These are phyloP conservation scores for Coemansia furcata DNA, from an alignment of 192 early-diverging fungal species.

Conservation along the genomic window DNA sequence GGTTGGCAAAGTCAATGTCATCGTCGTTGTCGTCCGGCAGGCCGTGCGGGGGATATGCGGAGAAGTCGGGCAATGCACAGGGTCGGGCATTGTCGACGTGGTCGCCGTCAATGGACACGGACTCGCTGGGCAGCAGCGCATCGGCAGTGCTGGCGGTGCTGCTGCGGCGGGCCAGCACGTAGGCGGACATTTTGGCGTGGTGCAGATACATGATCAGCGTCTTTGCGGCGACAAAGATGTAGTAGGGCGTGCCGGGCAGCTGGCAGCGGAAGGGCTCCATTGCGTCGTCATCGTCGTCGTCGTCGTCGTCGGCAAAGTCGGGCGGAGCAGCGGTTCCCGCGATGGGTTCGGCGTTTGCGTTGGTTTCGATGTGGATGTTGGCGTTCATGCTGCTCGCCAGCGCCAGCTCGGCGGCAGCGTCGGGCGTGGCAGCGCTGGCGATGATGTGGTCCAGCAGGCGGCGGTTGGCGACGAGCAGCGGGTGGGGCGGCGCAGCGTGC, in stretches of 20 bases:
- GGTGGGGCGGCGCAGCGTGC: constrained; percentile 47
- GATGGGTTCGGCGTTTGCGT: constrained; percentile 34
- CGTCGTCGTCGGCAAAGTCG: not conserved
- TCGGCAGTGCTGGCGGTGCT: constrained; percentile 10
- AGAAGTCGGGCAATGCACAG: not conserved
- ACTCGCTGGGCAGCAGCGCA: constrained; percentile 33
- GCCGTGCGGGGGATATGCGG: not conserved
- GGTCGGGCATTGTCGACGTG: not conserved
- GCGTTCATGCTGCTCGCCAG: constrained; percentile 52
- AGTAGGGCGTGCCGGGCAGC: constrained; percentile 44
- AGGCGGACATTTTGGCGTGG: constrained; percentile 53
- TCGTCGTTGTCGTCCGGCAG: constrained; percentile 5
- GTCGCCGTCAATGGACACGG: constrained; percentile 23
- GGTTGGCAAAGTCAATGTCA: constrained; percentile 27
- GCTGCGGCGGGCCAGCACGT: constrained; percentile 45
- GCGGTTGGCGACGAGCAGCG: constrained; percentile 45
- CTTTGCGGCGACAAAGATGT: constrained; percentile 51
- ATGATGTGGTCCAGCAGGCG: constrained; percentile 33
- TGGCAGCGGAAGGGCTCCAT: constrained; percentile 51
- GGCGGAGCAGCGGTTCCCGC: not conserved
- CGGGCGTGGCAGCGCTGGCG: constrained; percentile 12
- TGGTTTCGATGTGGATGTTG: constrained; percentile 55
- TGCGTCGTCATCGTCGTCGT: not conserved
- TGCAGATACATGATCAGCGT: constrained; percentile 55
- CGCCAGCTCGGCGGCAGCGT: constrained; percentile 40